Evolutionary conservation across 1,284 basidiomycete genomes (phyloP), one percentile per base, ranked within the genome.

Genomic region (Ceratobasidium sp.): DNA sequence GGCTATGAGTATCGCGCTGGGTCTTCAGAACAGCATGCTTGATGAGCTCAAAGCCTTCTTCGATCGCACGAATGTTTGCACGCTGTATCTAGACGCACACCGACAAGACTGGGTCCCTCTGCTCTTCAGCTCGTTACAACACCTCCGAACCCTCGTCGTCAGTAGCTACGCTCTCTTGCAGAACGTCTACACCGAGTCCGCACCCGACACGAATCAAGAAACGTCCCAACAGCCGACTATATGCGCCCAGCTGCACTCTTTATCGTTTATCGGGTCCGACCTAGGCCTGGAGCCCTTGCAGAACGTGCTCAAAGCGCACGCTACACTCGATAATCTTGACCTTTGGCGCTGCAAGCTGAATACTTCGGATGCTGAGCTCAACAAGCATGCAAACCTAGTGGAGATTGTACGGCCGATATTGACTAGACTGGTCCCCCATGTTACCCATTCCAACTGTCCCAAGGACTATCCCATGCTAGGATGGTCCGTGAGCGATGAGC

Each of bases 401-500:
- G 59, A 61, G 34, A 43, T 61, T 43, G 59, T 43, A 19, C 37
- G 32, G 37, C 43, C 57, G n/a, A 46, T 62, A 34, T 22, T 49
- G 62, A 49, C 44, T 3, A 37, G 37, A 17, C 25, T 37, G 7
- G 44, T 70, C 44, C 69, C 69, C 22, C 25, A 37, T 3, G 69
- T 61, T 37, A 61, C 40, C 34, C 46, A 37, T 51, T 73, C 69
- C 19, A 59, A 43, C 46, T 43, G 43, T n/a, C 25, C 44, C 40
- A 51, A 49, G 19, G 40, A 61, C 44, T 73, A 73, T 29, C 69
- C 69, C 6, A 57, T 73, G 57, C 11, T 34, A 25, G 46, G 29
- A 25, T 73, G 69, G 69, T 44, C n/a, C 11, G 69, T 73, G 22
- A 59, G 69, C 29, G 68, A 71, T 44, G 54, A 40, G n/a, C 49